Conservation (phyloP, 169 alveolate genomes). For the Pseudocohnilembus persalinus region DNA sequence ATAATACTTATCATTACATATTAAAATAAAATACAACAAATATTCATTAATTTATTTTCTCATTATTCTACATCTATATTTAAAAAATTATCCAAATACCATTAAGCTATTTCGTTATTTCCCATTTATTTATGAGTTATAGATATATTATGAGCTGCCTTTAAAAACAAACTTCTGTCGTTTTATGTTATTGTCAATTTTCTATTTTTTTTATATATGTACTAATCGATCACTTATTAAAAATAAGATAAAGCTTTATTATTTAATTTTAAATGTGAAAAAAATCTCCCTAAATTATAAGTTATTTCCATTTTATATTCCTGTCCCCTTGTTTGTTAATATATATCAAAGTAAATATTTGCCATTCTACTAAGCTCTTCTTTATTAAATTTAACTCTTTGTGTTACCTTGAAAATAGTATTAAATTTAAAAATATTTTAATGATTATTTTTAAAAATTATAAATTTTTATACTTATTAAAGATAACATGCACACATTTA, state of each 20-base stretch:
- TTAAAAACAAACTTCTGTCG: not conserved
- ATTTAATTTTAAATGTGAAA: not conserved
- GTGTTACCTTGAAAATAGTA: not conserved
- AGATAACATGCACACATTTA: not conserved
- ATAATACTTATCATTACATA: too few relatives aligned
- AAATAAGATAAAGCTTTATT: not conserved
- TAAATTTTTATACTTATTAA: not conserved
- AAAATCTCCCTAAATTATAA: not conserved
- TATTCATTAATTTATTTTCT: too few relatives aligned
- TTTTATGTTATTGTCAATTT: not conserved
- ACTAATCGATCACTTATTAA: not conserved
- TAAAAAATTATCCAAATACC: not conserved
- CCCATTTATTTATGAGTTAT: not conserved
- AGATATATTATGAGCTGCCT: not conserved
- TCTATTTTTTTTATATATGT: not conserved
- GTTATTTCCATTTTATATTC: not conserved
- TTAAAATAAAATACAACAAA: too few relatives aligned
- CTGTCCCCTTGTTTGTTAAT: not conserved
- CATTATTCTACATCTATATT: not conserved
- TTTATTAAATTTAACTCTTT: not conserved
- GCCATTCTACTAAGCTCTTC: not conserved
- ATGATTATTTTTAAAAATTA: too few relatives aligned
- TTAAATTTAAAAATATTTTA: too few relatives aligned
- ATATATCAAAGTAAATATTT: not conserved
- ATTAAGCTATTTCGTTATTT: not conserved